Percentiles rank a stretch among this genome's conserved stretches.
Conservation (phyloP, 495 filamentous ascomycete genomes). For the Aspergillus asperescens region DNA sequence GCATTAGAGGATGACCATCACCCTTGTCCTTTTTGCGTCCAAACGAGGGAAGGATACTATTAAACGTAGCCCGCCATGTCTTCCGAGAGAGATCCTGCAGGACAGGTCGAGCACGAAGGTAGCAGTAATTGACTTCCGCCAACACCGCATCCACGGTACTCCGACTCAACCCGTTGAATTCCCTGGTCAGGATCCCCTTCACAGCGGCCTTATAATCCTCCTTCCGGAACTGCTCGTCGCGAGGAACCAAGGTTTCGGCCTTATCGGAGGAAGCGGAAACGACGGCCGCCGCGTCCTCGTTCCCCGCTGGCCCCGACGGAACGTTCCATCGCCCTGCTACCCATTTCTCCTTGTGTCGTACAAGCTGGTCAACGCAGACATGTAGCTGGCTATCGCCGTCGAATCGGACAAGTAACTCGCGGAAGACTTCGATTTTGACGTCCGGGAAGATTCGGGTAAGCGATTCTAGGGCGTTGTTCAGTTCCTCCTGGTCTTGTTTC, state of each 20-base stretch:
- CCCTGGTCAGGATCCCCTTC: constrained; percentile 55
- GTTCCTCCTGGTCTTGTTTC: constrained; percentile 49
- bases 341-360: constrained; percentile 71
- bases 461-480: constrained; percentile 68
- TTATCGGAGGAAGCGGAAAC: constrained; percentile 4
- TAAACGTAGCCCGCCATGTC: constrained; percentile 82
- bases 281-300: constrained; percentile 17
- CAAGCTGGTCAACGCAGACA: constrained; percentile 76
- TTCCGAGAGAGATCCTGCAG: constrained; percentile 69
- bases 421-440: constrained; percentile 83
- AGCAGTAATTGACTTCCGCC: constrained; percentile 86
- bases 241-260: constrained; percentile 43
- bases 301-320: constrained; percentile 24
- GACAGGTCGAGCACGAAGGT: constrained; percentile 67
- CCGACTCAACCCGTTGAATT: constrained; percentile 75
- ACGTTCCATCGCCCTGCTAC: constrained; percentile 69
- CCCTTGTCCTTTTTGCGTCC: constrained; percentile 56
- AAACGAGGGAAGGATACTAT: constrained; percentile 64
- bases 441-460: constrained; percentile 81
- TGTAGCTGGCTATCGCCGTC: constrained; percentile 77
- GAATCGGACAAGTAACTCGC: constrained; percentile 78
- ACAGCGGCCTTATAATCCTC: constrained; percentile 68
- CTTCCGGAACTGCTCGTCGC: constrained; percentile 69
- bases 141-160: constrained; percentile 83
- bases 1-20: constrained; percentile 54